Conservation (phyloP, 140 eudicot genomes). For the Cichorium intybus region DNA sequence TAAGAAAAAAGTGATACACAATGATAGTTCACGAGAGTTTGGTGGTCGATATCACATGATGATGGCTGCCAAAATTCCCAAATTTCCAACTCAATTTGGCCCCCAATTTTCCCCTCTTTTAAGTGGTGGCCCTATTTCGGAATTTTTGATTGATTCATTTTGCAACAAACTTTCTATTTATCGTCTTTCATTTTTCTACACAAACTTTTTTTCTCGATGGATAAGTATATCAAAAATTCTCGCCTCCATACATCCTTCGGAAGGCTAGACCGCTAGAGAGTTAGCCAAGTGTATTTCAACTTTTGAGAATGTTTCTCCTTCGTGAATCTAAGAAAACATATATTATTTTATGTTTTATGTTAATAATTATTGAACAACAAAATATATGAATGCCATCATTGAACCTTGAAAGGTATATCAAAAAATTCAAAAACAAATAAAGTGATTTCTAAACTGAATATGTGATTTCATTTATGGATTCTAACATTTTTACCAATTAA, state of each 20-base stretch:
- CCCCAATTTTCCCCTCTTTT: not conserved
- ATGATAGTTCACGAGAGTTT: slow-evolving; percentile 39
- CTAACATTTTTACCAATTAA: too few relatives aligned
- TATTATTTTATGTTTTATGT: too few relatives aligned
- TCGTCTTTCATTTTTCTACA: not conserved
- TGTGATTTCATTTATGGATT: too few relatives aligned
- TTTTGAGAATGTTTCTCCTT: not conserved
- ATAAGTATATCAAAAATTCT: not conserved
- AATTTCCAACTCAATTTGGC: slow-evolving; percentile 3
- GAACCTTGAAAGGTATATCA: too few relatives aligned
- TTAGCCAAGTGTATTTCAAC: not conserved
- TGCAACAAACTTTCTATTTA: not conserved
- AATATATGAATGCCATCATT: too few relatives aligned
- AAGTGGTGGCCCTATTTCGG: slow-evolving; percentile 7
- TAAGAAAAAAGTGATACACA: slow-evolving; percentile 13
- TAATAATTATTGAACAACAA: too few relatives aligned
- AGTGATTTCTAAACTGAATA: too few relatives aligned
- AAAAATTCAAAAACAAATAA: too few relatives aligned
- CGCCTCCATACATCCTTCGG: not conserved
- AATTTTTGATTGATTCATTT: not conserved
- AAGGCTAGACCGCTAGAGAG: not conserved
- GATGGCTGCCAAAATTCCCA: slow-evolving; percentile 20
- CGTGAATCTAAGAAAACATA: not conserved
- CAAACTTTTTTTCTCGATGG: not conserved
- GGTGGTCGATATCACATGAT: slow-evolving; percentile 37